Base-by-base conservation (phyloP, 257 asterid species). In the Mentha longifolia region DNA sequence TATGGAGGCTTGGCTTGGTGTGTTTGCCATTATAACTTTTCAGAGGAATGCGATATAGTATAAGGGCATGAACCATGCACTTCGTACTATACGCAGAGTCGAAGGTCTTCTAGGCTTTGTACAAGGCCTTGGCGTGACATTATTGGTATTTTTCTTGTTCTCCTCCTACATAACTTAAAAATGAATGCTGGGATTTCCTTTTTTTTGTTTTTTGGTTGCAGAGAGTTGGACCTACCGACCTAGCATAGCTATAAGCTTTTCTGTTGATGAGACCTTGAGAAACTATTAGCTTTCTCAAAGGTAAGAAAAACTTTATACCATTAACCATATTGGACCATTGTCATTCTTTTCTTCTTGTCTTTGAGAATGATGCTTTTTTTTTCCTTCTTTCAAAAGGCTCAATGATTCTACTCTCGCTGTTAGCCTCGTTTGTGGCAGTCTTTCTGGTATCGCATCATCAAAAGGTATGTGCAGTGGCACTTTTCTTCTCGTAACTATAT, bases 211-310 rank as follows among this genome's bases (percentile, higher is more conserved):
- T 63, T 47, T 72, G 62, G 75, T 47, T 81, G 80, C 85, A 92
- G 98, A 92, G 96, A 74, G 98, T 92, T 74, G 98, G n/a, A n/a
- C n/a, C n/a, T n/a, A n/a, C n/a, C n/a, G 97, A 30, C 98, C 98
- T 72, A 83, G 92, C 77, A 79, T 92, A 75, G 98, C 98, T 25
- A 92, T 92, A 82, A 92, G 96, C 77, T 92, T 90, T 74, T 82
- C 98, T 1, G 98, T 88, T 66, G 88, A 92, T 25, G 97, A 92
- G 84, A 77, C 88, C 50, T 71, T 88, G 85, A 83, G 90, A 78
- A 74, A 92, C 9, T 19, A n/a, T 64, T 88, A 96, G 96, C 77
- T 72, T 54, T 76, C 78, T 63, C 82, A 49, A 30, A 86, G 97
- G 98, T 90, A 67, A 74, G 79, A 13, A 62, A 66, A 9, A 25